Evolutionary conservation across 441 rosid genomes (phyloP).

Genomic region (Manihot esculenta): DNA sequence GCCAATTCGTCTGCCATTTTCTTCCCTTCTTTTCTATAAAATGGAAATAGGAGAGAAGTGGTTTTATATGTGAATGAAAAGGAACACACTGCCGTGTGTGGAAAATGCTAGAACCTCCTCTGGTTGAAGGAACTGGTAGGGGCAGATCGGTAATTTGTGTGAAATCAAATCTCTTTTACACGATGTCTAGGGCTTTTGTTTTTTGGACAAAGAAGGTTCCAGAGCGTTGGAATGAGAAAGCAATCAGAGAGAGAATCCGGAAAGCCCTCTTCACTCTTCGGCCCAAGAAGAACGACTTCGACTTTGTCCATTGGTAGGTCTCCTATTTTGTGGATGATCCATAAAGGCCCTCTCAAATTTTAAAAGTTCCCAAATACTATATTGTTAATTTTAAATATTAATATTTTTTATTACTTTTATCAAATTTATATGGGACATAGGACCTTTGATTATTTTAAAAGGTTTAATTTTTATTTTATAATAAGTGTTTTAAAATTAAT

Average conservation of each 20-base stretch:
- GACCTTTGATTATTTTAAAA: too few relatives aligned
- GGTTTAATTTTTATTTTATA: too few relatives aligned
- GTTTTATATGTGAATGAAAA: background rate
- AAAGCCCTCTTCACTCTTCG: too few relatives aligned
- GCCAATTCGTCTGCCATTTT: slow-evolving; percentile 63
- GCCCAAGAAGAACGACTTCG: too few relatives aligned
- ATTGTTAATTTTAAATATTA: too few relatives aligned
- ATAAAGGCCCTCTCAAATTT: too few relatives aligned
- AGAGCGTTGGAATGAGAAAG: background rate
- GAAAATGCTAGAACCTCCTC: slow-evolving; percentile 13
- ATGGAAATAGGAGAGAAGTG: background rate
- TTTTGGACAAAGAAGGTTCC: slow-evolving; percentile 9
- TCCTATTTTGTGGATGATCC: too few relatives aligned
- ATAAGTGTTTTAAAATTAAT: too few relatives aligned
- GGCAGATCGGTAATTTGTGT: background rate
- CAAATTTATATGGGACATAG: too few relatives aligned
- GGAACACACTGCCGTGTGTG: background rate
- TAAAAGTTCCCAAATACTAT: too few relatives aligned
- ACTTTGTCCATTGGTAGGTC: too few relatives aligned
- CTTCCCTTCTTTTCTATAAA: slow-evolving; percentile 27
- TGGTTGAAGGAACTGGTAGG: background rate
- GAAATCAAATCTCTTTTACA: background rate
- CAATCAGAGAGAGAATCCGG: background rate
- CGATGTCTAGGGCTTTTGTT: background rate
- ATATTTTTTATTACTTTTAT: too few relatives aligned